Evolutionary conservation across 2,329 filamentous ascomycete genomes (phyloP), one percentile per base, ranked within the genome.

Genomic region (Blastomyces parvus): DNA sequence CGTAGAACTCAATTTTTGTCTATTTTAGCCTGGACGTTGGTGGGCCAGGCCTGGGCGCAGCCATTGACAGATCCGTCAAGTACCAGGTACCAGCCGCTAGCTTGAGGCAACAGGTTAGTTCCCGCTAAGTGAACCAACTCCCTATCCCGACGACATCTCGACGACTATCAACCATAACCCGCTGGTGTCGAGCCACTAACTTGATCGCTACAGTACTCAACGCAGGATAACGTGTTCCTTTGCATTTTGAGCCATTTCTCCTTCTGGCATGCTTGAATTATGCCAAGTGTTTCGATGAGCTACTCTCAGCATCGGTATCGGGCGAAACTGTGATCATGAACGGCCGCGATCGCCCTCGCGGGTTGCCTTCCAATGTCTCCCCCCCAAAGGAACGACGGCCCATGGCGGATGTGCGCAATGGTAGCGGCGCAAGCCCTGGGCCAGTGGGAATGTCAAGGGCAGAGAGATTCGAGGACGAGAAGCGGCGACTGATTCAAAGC

Each of bases 391-490:
- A 73, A 62, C 67, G 69, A 22, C 73, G 72, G 58, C 74, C 73
- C 62, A 69, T 66, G 55, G 71, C 65, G 62, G 75, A 77, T 62
- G 44, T 67, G 64, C 75, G 73, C 65, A 70, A 72, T 69, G 74
- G 71, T 52, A 70, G 68, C 22, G 62, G 63, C 36, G 33, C 67
- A 46, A 66, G 66, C 52, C 64, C 71, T n/a, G 71, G 69, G 55
- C 70, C 75, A 61, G 67, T 66, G 27, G 66, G 70, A 36, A 72
- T 74, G 72, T 76, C 75, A 58, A 76, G 78, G 72, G 93, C 93
- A 62, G 91, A 96, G 79, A 85, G 86, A 70, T 99, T 97, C 75
- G 94, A 99, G 76, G 91, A 97, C 73, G 94, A 99, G 82, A 96
- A 97, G 82, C 84, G 86, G 74, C 86, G 94, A 74, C 97, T 99